A percentile compares a stretch with the other conserved stretches of the same genome.
Evolutionary conservation across 2,329 filamentous ascomycete species (phyloP).

Genomic region (Hymenoscyphus infarciens): DNA sequence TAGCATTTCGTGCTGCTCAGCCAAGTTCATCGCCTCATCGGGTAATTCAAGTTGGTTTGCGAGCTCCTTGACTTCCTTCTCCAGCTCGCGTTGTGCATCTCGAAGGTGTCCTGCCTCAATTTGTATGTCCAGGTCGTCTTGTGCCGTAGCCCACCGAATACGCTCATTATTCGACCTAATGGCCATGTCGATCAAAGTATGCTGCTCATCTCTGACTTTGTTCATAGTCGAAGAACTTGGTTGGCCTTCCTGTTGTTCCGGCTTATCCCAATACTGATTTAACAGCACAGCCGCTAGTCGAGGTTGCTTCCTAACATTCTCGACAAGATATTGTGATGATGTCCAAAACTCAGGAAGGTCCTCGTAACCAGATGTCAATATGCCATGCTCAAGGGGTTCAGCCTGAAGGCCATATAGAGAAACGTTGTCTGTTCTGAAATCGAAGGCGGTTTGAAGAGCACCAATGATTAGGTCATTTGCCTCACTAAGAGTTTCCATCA

Average conservation of each 20-base stretch:
- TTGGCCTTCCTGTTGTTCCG: slow-evolving; percentile 23
- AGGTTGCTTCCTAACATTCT: slow-evolving; percentile 57
- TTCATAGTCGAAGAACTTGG: slow-evolving; percentile 32
- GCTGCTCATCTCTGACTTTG: slow-evolving; percentile 49
- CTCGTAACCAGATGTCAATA: slow-evolving; percentile 61
- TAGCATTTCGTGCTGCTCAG: slow-evolving; percentile 62
- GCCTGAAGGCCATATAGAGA: slow-evolving; percentile 68
- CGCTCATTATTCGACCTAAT: slow-evolving; percentile 59
- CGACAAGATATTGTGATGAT: slow-evolving; percentile 60
- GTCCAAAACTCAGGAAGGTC: slow-evolving; percentile 83
- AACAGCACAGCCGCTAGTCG: slow-evolving; percentile 45
- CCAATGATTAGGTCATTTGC: slow-evolving; percentile 71
- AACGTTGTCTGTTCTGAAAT: slow-evolving; percentile 69
- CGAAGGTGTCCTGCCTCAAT: slow-evolving; percentile 47
- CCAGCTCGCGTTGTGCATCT: slow-evolving; percentile 39
- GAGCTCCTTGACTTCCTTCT: slow-evolving; percentile 45
- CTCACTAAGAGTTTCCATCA: slow-evolving; percentile 45
- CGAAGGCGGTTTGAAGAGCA: slow-evolving; percentile 59
- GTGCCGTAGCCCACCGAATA: slow-evolving; percentile 53
- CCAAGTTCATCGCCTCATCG: slow-evolving; percentile 56
- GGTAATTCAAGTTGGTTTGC: slow-evolving; percentile 48
- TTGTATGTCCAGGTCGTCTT: slow-evolving; percentile 45
- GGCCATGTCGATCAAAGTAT: slow-evolving; percentile 52
- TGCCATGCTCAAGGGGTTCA: slow-evolving; percentile 63
- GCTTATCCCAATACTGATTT: slow-evolving; percentile 35